phyloP scores from a whole-genome alignment of 1,284 basidiomycete species.

The Dichomitus squalens region DNA sequence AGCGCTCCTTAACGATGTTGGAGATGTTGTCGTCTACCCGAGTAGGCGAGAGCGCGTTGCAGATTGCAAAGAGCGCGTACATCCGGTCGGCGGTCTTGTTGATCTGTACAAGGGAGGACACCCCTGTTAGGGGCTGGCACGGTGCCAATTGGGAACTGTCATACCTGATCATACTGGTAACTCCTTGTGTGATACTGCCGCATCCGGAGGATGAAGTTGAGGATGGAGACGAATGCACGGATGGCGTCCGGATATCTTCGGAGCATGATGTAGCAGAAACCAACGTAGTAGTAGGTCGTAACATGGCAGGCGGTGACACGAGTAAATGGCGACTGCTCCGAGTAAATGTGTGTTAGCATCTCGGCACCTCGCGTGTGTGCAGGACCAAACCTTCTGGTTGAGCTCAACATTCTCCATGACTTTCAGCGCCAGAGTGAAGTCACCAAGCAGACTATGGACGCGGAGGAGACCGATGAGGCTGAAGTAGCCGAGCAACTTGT shows the following conservation, averaged over 20 bases:
- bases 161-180: conserved; percentile 94
- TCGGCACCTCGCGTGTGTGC: background rate
- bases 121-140: background rate
- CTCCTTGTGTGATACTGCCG: conserved; percentile 94
- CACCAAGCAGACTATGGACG: conserved; percentile 94
- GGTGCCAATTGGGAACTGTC: conserved; percentile 15
- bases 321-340: conserved; percentile 73
- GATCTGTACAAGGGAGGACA: conserved; percentile 61
- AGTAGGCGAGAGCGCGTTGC: conserved; percentile 89
- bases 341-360: background rate
- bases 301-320: conserved; percentile 95
- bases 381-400: conserved; percentile 68
- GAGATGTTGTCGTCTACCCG: conserved; percentile 94
- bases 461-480: conserved; percentile 94
- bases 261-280: conserved; percentile 96
- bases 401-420: conserved; percentile 94
- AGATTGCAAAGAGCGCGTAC: conserved; percentile 95
- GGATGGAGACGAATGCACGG: conserved; percentile 88
- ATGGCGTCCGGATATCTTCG: conserved; percentile 95
- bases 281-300: conserved; percentile 93
- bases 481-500: conserved; percentile 98
- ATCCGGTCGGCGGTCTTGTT: conserved; percentile 97
- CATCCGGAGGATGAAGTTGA: conserved; percentile 93
- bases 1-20: conserved; percentile 91
- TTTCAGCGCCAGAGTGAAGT: conserved; percentile 94